A percentile compares a stretch with the other conserved stretches of the same genome.
Evolutionary conservation across 2,329 filamentous ascomycete species (phyloP).

Genomic region (Elsinoe perseae): DNA sequence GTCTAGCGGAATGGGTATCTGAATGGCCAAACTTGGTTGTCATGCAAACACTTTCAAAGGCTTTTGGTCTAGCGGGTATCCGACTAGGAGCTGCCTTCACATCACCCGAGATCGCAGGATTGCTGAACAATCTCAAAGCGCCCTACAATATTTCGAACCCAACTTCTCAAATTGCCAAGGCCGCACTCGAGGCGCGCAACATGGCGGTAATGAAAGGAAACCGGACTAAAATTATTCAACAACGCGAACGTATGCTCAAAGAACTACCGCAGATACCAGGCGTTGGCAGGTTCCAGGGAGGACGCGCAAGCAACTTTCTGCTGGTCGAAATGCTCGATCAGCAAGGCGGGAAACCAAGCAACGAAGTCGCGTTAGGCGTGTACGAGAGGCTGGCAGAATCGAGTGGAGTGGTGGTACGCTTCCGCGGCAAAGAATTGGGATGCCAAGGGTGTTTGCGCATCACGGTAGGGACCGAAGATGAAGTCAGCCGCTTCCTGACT

Average conservation of each 20-base stretch:
- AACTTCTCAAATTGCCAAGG: conserved; percentile 70
- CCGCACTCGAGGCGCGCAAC: conserved; percentile 61
- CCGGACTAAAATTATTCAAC: conserved; percentile 59
- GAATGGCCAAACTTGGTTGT: conserved; percentile 95
- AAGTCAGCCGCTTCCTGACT: conserved; percentile 70
- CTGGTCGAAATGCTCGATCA: conserved; percentile 78
- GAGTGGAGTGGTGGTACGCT: conserved; percentile 84
- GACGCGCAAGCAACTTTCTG: conserved; percentile 77
- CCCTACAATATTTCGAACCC: conserved; percentile 93
- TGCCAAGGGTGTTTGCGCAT: conserved; percentile 84
- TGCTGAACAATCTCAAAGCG: conserved; percentile 89
- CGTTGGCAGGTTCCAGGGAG: conserved; percentile 73
- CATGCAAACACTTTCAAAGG: conserved; percentile 97
- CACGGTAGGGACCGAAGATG: conserved; percentile 81
- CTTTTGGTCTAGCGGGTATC: conserved; percentile 91
- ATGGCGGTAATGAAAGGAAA: conserved; percentile 66
- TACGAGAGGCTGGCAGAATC: conserved; percentile 81
- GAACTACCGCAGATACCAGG: conserved; percentile 70
- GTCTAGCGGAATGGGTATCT: conserved; percentile 80
- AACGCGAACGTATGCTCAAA: conserved; percentile 66
- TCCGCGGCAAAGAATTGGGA: conserved; percentile 84
- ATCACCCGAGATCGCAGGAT: conserved; percentile 60
- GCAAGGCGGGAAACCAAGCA: conserved; percentile 64
- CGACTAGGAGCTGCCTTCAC: conserved; percentile 81
- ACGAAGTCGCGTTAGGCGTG: conserved; percentile 65